Base-by-base conservation (phyloP, 306 rosid genomes). In the Spatholobus suberectus region DNA sequence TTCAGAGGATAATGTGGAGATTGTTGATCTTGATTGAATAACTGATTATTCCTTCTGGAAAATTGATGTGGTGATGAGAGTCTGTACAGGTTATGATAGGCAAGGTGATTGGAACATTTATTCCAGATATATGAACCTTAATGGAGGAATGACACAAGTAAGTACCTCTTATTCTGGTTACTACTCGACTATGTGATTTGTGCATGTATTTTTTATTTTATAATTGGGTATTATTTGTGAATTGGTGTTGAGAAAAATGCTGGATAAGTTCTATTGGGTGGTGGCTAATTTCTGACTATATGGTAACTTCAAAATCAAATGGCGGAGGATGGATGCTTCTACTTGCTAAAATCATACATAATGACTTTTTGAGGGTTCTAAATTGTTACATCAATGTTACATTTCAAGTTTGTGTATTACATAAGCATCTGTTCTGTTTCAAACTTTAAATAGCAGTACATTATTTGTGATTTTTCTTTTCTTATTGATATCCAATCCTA, bases 91-190 rank as follows among this genome's bases (percentile, higher is more conserved):
- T 20, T 89, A 86, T 71, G 85, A 82, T 4, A 78, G 76, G 23
- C 88, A 78, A 66, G 77, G 73, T 15, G 85, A 84, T 54, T 88
- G 89, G 88, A 83, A 57, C 58, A 35, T 14, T 21, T 86, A 86
- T 77, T 75, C 83, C 47, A 75, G 70, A 70, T 82, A 81, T 79
- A 17, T 76, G 82, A 86, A 82, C 47, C 73, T 61, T 70, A 85
- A 86, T 29, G 90, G 87, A 46, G 85, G 82, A 61, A 86, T 89
- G 77, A 3, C 87, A 76, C 87, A 75, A 47, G 92, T 89, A 81
- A 81, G 81, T 69, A 65, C 41, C 40, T 9, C 13, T 51, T 81
- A 14, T 11, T 34, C 57, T 77, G 29, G 23, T 84, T 58, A n/a
- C 26, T 24, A 40, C 51, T 21, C 2, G 12, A 23, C 26, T 27